phyloP scores from a whole-genome alignment of 2,329 filamentous ascomycete species.

The Waltergamsia citrina region DNA sequence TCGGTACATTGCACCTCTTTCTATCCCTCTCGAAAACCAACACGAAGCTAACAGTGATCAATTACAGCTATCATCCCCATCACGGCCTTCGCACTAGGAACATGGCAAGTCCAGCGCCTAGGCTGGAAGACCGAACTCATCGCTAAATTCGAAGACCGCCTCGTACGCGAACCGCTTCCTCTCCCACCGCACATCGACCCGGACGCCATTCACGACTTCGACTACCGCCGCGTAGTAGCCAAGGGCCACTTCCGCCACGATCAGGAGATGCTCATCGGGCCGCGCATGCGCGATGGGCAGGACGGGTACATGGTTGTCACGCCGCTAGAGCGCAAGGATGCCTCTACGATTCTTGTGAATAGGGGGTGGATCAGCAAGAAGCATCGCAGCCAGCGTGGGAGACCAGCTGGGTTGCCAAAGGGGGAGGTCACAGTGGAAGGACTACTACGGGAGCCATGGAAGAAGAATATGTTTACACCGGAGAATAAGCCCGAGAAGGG shows the following conservation, averaged over 20 bases:
- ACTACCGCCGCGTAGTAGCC: constrained; percentile 77
- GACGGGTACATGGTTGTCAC: constrained; percentile 90
- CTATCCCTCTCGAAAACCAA: background rate
- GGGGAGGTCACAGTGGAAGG: constrained; percentile 76
- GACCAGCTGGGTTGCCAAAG: constrained; percentile 54
- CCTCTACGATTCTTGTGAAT: constrained; percentile 73
- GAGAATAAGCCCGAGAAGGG: constrained; percentile 74
- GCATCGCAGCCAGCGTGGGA: constrained; percentile 53
- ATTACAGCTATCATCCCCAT: constrained; percentile 67
- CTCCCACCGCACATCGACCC: constrained; percentile 78
- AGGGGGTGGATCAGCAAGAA: constrained; percentile 86
- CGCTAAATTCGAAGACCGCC: constrained; percentile 83
- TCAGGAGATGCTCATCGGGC: constrained; percentile 92
- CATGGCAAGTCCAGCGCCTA: constrained; percentile 91
- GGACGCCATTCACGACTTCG: constrained; percentile 75
- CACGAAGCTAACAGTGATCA: constrained; percentile 10
- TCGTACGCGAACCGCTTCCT: constrained; percentile 76
- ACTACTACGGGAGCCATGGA: constrained; percentile 78
- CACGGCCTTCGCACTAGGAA: constrained; percentile 81
- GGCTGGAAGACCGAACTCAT: constrained; percentile 91
- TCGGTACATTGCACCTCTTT: constrained; percentile 40
- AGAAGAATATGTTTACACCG: constrained; percentile 97
- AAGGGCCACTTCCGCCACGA: constrained; percentile 73
- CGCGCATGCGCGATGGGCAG: constrained; percentile 78
- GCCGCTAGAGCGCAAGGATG: constrained; percentile 63